Base-by-base conservation (phyloP, 208 protist species). In the Crithidia expoeki region DNA sequence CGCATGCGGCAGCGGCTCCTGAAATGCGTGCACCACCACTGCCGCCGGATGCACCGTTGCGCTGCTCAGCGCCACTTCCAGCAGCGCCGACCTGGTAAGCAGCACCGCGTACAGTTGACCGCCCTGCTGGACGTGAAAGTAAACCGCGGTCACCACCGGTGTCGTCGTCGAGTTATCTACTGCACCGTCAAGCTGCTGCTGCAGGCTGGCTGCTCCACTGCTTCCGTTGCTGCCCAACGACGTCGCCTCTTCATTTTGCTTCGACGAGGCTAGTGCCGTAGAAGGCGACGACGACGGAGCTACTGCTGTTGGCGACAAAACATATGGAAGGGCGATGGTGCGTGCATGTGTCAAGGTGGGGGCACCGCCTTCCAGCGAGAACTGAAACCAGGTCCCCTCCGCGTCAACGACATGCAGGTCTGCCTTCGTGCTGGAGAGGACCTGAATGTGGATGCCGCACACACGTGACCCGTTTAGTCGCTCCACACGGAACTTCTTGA, bases 401-500 rank as follows among this genome's bases (percentile, higher is more conserved):
- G 78, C 87, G 55, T 96, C 90, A 40, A 96, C 68, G 16, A 94
- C 86, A 62, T 96, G 88, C 69, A 92, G 73, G 28, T 83, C 49
- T 14, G 57, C 63, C 61, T 66, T 70, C 4, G 56, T 49, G 38
- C 36, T 53, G 2, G 69, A 58, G 34, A 53, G 4, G 5, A 16
- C 17, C 46, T 83, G 62, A 27, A 81, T 58, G 66, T 82, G 79
- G 11, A 96, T 40, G 23, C 90, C 90, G 65, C 79, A 85, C 2
- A 96, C 70, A 17, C 86, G 85, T 10, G 68, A 59, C 14, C 88
- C 90, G 56, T 78, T 92, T 7, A 96, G 79, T 17, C 84, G 74
- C 79, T 96, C 88, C 49, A 94, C 90, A 27, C 83, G 85, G 49
- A 93, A 96, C 74, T 96, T 96, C 56, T 82, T 88, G 16, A 96